A percentile compares a stretch with the other conserved stretches of the same genome.
phyloP scores from a whole-genome alignment of 176 grass and related monocot genomes.

The Panicum miliaceum region DNA sequence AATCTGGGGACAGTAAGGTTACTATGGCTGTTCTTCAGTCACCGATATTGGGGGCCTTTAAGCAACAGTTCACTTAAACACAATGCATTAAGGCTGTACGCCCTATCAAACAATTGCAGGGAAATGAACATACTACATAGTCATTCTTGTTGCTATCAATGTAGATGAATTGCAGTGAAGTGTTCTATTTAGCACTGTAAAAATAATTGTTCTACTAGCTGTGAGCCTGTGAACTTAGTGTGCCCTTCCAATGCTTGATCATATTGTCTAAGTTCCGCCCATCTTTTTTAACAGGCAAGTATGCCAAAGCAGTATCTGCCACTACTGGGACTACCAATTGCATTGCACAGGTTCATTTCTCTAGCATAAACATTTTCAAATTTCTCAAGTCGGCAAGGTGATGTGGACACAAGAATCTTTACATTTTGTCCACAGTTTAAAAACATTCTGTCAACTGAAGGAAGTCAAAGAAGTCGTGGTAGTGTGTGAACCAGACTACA shows the following conservation, averaged over 20 bases:
- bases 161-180: not conserved
- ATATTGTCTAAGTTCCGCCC: slow-evolving; percentile 8
- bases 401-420: slow-evolving; percentile 21
- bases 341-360: slow-evolving; percentile 80
- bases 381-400: not conserved
- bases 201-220: not conserved
- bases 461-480: slow-evolving; percentile 98
- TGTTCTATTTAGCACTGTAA: not conserved
- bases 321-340: slow-evolving; percentile 81
- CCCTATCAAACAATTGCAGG: not conserved
- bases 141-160: slow-evolving; percentile 4
- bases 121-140: not conserved
- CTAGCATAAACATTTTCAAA: not conserved
- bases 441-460: slow-evolving; percentile 74
- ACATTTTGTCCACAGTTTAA: slow-evolving; percentile 58
- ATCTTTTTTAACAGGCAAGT: slow-evolving; percentile 64
- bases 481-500: slow-evolving; percentile 93
- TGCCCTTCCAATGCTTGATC: slow-evolving; percentile 13
- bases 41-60: not conserved
- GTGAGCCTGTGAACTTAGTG: not conserved
- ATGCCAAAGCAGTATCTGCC: slow-evolving; percentile 99
- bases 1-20: not conserved
- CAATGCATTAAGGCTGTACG: not conserved
- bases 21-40: not conserved
- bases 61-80: not conserved